These are phyloP conservation scores for Volvox reticuliferus DNA, from an alignment of 139 green algal genomes.

Conservation along the genomic window DNA sequence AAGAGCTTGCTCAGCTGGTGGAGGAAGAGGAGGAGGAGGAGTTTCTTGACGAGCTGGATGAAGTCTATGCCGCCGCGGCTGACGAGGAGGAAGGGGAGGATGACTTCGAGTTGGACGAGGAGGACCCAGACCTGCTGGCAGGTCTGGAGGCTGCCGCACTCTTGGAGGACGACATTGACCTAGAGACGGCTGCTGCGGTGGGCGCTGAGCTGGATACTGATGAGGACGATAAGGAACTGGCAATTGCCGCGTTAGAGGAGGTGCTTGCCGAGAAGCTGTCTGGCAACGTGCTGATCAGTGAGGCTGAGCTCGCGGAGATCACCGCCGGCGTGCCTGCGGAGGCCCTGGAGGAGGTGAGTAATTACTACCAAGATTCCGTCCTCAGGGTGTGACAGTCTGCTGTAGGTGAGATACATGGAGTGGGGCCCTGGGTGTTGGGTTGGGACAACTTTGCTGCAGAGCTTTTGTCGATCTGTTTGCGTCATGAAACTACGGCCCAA, in stretches of 20 bases:
- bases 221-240: conserved; percentile 33
- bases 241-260: neutral
- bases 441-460: too few species aligned
- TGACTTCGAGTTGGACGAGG: conserved; percentile 21
- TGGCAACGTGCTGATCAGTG: neutral
- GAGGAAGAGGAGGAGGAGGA: conserved; percentile 33
- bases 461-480: too few species aligned
- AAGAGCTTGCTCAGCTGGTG: conserved; percentile 25
- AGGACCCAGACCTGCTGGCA: neutral
- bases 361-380: too few species aligned
- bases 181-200: neutral
- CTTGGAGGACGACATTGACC: neutral
- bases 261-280: conserved; percentile 1
- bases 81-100: conserved; percentile 3
- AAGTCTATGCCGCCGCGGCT: neutral
- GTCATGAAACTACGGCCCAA: too few species aligned
- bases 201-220: conserved; percentile 13
- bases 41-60: neutral
- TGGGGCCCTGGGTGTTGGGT: too few species aligned
- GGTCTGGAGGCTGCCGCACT: conserved; percentile 30
- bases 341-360: conserved; percentile 12
- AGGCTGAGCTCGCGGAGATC: neutral
- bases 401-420: too few species aligned
- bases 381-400: too few species aligned
- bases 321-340: neutral